Base-by-base conservation (phyloP, 129 eudicot species). In the Solidago caesia region DNA sequence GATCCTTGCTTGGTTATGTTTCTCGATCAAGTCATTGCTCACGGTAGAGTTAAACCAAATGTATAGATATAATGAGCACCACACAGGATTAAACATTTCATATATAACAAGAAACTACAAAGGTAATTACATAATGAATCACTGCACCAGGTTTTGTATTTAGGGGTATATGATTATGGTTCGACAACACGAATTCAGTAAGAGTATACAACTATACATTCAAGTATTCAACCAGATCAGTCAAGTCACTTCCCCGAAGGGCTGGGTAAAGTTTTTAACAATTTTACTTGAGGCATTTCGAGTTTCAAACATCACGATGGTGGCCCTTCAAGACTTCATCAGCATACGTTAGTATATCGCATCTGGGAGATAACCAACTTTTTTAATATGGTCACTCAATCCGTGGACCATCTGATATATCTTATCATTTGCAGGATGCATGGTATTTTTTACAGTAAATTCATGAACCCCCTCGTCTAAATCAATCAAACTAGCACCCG, bases 401-500 rank as follows among this genome's bases (percentile, higher is more conserved):
- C 90, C 82, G 25, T 87, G 77, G 66, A 88, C 80, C 85, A 92
- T 89, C 77, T 85, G 79, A 77, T 88, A 88, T 77, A 91, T 94
- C 74, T 73, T 72, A 47, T 84, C 87, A 42, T 88, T 86, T 60
- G 81, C 80, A 52, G 81, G 88, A 78, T 94, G 99, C 43, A 79
- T 77, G 3, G 72, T 75, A 81, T 94, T 94, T 68, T 85, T 85
- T 5, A 85, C 96, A 6, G 88, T 82, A 76, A 94, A 94, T 49
- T 94, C 87, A 82, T 91, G 89, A 81, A 85, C 82, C 45, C 80
- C 91, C 14, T 82, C 85, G 44, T 85, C 85, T 79, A 94, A 81
- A 46, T 83, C 88, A 55, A 94, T 82, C 41, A 84, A 78, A 77
- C 97, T 94, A 74, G 85, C 96, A 5, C 97, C 99, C 3, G 96